Evolutionary conservation across 1,284 basidiomycete genomes (phyloP).

Genomic region (Trichosporon sp.): DNA sequence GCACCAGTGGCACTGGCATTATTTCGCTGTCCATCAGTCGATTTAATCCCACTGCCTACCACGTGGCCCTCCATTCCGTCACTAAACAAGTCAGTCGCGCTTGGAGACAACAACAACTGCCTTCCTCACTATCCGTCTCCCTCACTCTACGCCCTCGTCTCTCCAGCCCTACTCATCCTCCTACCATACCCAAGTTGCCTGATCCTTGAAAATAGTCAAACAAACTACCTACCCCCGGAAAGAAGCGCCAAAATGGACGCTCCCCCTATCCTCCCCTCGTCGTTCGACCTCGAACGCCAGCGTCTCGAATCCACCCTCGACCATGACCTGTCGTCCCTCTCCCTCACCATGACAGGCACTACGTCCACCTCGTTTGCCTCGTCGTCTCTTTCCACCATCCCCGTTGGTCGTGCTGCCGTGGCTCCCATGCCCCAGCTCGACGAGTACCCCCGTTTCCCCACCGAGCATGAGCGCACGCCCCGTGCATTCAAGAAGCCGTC

Average conservation of each 20-base stretch:
- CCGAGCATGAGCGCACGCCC: slow-evolving; percentile 9
- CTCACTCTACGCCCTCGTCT: not conserved
- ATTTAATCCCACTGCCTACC: not conserved
- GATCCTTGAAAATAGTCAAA: not conserved
- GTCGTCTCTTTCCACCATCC: slow-evolving; percentile 20
- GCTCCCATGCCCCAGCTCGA: not conserved
- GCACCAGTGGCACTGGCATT: not conserved
- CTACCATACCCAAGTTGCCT: not conserved
- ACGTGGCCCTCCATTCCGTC: slow-evolving; percentile 2
- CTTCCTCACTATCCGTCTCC: not conserved
- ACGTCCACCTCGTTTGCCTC: slow-evolving; percentile 17
- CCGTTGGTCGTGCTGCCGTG: slow-evolving; percentile 18
- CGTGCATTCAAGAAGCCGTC: slow-evolving; percentile 5
- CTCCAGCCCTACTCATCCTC: not conserved
- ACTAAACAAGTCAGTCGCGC: slow-evolving; percentile 3
- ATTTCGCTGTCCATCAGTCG: not conserved
- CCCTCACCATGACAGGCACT: slow-evolving; percentile 22
- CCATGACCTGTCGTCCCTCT: slow-evolving; percentile 40
- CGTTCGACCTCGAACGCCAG: slow-evolving; percentile 39
- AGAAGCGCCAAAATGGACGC: slow-evolving; percentile 25
- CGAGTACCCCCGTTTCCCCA: slow-evolving; percentile 9
- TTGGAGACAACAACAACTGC: not conserved
- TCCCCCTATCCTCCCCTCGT: slow-evolving; percentile 37
- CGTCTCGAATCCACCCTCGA: slow-evolving; percentile 44
- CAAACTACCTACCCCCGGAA: not conserved